Base-by-base conservation (phyloP, 1,284 basidiomycete species). In the Neotropicomus parvogracilis region DNA sequence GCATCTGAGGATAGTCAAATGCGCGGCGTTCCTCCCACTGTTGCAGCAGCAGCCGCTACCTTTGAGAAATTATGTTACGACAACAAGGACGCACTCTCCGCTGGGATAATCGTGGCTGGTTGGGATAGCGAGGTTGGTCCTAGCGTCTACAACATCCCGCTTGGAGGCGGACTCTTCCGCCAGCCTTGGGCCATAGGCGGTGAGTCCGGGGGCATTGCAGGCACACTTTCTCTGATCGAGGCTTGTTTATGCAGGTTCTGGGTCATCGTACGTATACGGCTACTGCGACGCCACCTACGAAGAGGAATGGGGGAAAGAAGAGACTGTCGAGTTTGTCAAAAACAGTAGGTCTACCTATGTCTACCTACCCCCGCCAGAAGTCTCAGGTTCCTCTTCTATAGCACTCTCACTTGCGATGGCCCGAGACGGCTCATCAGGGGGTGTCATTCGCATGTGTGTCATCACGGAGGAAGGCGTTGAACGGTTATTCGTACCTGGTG, bases 261-360 rank as follows among this genome's bases (percentile, higher is more conserved):
- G 97, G 13, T 97, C 94, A 35, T 92, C 94, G 11, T 99, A 98
- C 68, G 94, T 99, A 16, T 99, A 99, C 65, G 97, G 95, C 40
- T 99, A 97, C 73, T 99, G 97, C 66, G 97, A 99, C 68, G 92
- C 97, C 26, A 98, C 93, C n/a, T 99, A 91, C 71, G 74, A 82
- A 66, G 92, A 95, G 31, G 92, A 89, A n/a, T 95, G 91, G 95
- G 83, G 80, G 4, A 80, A 81, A 58, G 91, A 94, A 36, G 81
- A 98, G 72, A 98, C 95, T 0, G 71, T 99, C 50, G 77, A 95
- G 38, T 99, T 99, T 67, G 95, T 99, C 48, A 90, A 85, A 74
- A 97, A 99, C 71, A 93, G 93, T 95, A 63, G 54, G 92, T 81
- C 33, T 34, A 13, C 20, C 8, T 24, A 13, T 9, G 2, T 24